Conservation (phyloP, 2,329 filamentous ascomycete genomes). For the Clarireedia hainanense region DNA sequence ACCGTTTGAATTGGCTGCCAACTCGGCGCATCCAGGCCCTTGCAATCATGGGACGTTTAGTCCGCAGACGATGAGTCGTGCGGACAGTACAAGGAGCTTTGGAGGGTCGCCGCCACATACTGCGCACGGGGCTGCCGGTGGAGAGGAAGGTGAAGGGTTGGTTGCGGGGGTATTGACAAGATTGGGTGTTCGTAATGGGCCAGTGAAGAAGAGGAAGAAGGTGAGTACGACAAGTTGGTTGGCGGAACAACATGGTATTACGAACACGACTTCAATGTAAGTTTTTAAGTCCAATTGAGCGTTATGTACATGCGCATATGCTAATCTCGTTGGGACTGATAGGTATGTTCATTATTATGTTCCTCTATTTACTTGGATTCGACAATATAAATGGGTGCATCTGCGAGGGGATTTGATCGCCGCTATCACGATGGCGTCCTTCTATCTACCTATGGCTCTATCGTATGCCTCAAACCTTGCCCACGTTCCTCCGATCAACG, state of each 20-base stretch:
- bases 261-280: constrained; percentile 66
- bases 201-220: constrained; percentile 41
- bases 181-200: constrained; percentile 19
- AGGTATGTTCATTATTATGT: constrained; percentile 93
- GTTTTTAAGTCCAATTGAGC: constrained; percentile 23
- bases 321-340: neutral
- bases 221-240: constrained; percentile 66
- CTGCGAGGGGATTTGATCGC: constrained; percentile 80
- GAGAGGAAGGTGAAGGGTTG: constrained; percentile 15
- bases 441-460: constrained; percentile 95
- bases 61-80: constrained; percentile 44
- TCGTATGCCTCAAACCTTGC: constrained; percentile 89
- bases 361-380: constrained; percentile 83
- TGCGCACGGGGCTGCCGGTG: constrained; percentile 8
- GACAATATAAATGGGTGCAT: constrained; percentile 75
- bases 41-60: constrained; percentile 75
- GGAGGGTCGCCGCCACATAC: constrained; percentile 15
- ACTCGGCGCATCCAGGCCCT: constrained; percentile 28
- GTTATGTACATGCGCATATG: neutral
- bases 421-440: constrained; percentile 92
- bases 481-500: constrained; percentile 88
- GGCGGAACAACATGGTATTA: constrained; percentile 65
- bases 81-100: constrained; percentile 23
- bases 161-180: constrained; percentile 20
- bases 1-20: constrained; percentile 24